Evolutionary conservation across 2,329 filamentous ascomycete species (phyloP).

Genomic region (Triangularia verruculosa): DNA sequence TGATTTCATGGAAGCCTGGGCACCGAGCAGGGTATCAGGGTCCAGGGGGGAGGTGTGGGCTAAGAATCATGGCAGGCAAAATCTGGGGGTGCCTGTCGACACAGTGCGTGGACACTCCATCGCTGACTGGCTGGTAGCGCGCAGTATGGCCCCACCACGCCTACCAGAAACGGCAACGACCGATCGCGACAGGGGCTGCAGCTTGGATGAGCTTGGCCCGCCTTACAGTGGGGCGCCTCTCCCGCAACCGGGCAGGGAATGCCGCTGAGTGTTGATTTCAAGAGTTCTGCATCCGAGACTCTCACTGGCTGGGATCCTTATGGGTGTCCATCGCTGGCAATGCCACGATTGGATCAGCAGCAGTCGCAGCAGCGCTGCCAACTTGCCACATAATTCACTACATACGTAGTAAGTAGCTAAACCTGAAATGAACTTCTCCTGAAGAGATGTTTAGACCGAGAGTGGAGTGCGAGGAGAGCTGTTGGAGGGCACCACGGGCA

Average conservation of each 20-base stretch:
- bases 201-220: not conserved
- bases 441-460: not conserved
- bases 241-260: not conserved
- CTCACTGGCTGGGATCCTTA: not conserved
- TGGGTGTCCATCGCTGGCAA: not conserved
- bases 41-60: not conserved
- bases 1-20: not conserved
- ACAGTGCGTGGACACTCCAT: conserved; percentile 2
- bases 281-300: not conserved
- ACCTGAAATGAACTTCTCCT: too few relatives aligned
- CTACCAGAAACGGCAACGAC: conserved; percentile 1
- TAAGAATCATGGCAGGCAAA: not conserved
- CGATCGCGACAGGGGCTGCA: not conserved
- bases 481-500: too few relatives aligned
- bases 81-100: conserved; percentile 1
- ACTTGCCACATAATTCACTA: not conserved
- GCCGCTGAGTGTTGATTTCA: not conserved
- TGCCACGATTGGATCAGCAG: not conserved
- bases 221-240: not conserved
- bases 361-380: not conserved
- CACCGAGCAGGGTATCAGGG: not conserved
- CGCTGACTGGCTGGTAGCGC: not conserved
- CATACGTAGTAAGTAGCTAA: too few relatives aligned
- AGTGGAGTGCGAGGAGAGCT: too few relatives aligned
- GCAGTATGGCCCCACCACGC: not conserved